Percentiles rank a stretch among this genome's conserved stretches.
Conservation (phyloP, 2,329 filamentous ascomycete genomes). For the Sporothrix mexicana region DNA sequence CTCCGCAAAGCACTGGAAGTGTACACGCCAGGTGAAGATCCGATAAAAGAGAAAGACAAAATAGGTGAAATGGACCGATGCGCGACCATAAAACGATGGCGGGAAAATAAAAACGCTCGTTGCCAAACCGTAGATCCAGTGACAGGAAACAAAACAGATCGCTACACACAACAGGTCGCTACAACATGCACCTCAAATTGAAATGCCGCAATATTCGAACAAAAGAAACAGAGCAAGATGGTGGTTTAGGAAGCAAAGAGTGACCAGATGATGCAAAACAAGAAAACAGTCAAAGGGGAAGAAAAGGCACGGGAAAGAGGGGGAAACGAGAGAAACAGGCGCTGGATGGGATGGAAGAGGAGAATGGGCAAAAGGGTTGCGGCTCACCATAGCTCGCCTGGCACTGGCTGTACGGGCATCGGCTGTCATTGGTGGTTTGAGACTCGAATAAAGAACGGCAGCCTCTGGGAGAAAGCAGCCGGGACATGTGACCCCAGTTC, state of each 20-base stretch:
- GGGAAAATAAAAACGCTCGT: background rate
- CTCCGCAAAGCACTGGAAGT: too few relatives aligned
- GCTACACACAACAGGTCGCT: background rate
- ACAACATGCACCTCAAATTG: background rate
- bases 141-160: background rate
- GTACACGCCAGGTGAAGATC: too few relatives aligned
- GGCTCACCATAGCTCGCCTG: background rate
- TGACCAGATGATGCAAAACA: background rate
- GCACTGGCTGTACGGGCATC: background rate
- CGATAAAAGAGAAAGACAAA: too few relatives aligned
- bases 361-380: background rate
- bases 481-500: constrained; percentile 10
- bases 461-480: background rate
- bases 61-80: too few relatives aligned
- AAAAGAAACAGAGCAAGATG: background rate
- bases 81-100: background rate
- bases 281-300: background rate
- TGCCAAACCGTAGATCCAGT: background rate
- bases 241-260: background rate
- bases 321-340: background rate
- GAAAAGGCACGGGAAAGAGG: background rate
- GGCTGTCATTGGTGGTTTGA: constrained; percentile 8
- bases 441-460: background rate
- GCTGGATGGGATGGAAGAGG: background rate
- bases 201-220: background rate